Evolutionary conservation across 192 early-diverging fungal species (phyloP), one percentile per base, ranked within the genome.

Genomic region (Pilaira anomala): DNA sequence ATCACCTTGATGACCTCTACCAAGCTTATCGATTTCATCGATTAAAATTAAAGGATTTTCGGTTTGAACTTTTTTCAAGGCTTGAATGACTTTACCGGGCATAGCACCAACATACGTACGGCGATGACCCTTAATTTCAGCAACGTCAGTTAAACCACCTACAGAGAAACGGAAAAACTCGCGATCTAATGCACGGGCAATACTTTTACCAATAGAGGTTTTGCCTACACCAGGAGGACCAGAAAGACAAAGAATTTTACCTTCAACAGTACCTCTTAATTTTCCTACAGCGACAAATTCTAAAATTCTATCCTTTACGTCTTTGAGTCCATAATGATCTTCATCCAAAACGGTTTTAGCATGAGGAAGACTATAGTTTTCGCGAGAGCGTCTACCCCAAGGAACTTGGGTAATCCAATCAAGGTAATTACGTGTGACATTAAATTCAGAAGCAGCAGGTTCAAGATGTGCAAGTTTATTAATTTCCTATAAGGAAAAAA

Each of bases 151-250:
- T 68, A 99, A 73, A 0, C 97, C 97, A 53, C 97, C 97, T 19
- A 99, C 97, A 65, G 88, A 91, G 80, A 99, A 99, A 28, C 97
- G 81, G 78, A 88, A 99, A 72, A 98, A 99, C 73, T 96, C 93
- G 19, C 97, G 85, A 50, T 87, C 88, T 19, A 99, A 82, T 3
- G 97, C 91, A 16, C 93, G 89, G 12, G 97, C 97, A 79, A 99
- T 97, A 40, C 89, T 92, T 76, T 98, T 98, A 29, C 97, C 97
- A 60, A 99, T 91, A 14, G 94, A 97, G 2, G 97, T 99, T 72
- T 99, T 99, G 65, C 97, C 97, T 1, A 97, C 93, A 80, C 93
- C 96, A 48, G 97, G 97, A n/a, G 97, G 97, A 24, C 97, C 97
- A n/a, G 89, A 90, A 67, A 99, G 80, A 72, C 94, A 97, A 57